Conservation (phyloP, 768 basidiomycete genomes). For the Lactifluus piperatus region DNA sequence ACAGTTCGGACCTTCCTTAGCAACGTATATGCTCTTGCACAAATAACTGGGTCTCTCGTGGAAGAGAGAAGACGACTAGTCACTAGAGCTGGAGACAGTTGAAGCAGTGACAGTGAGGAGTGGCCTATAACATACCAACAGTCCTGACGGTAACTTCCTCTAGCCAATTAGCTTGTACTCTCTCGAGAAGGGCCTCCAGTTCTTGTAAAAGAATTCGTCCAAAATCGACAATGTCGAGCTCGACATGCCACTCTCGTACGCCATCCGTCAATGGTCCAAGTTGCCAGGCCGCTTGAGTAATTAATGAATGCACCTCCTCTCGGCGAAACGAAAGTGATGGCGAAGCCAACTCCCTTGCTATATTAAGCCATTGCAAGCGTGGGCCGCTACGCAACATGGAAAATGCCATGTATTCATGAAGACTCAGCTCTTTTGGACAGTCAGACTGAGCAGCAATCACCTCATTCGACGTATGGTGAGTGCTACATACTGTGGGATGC, state of each 20-base stretch:
- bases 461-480: background rate
- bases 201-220: background rate
- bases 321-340: background rate
- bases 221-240: background rate
- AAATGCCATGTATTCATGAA: conserved; percentile 41
- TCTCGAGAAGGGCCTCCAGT: background rate
- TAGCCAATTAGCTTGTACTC: background rate
- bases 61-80: background rate
- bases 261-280: background rate
- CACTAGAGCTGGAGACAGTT: background rate
- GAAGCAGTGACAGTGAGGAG: background rate
- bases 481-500: background rate
- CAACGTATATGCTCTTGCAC: background rate
- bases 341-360: background rate
- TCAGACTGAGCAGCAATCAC: conserved; percentile 21
- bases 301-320: background rate
- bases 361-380: conserved; percentile 41
- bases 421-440: background rate
- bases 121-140: background rate
- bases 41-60: background rate
- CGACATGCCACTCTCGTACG: background rate
- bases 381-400: conserved; percentile 37
- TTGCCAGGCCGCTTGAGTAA: background rate
- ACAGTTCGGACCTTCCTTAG: background rate
- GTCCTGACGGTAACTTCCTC: background rate